Percentiles rank a stretch among this genome's conserved stretches.
Conservation (phyloP, 176 grass and related monocot genomes). For the Tillandsia fasciculata region DNA sequence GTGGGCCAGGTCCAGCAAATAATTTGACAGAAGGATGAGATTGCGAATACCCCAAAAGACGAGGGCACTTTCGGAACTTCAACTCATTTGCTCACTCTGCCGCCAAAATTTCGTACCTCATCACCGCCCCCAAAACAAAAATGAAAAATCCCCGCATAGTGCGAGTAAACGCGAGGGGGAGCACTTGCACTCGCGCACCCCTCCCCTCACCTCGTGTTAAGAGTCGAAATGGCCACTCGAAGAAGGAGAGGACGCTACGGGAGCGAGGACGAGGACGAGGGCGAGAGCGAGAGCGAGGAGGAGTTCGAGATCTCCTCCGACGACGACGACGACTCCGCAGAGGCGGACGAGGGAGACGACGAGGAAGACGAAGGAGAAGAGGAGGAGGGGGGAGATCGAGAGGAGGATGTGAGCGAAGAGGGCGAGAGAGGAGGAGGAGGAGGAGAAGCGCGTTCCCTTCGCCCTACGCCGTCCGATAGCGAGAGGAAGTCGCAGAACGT, state of each 20-base stretch:
- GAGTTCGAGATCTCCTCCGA: slow-evolving; percentile 21
- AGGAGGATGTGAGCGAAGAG: slow-evolving; percentile 27
- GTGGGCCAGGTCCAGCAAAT: no score
- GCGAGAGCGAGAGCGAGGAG: slow-evolving; percentile 33
- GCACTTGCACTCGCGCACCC: not conserved
- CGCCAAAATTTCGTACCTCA: slow-evolving; percentile 27
- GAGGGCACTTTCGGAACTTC: not conserved
- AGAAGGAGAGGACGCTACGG: not conserved
- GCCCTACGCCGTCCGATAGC: slow-evolving; percentile 14
- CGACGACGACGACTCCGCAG: not conserved
- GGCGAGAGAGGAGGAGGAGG: slow-evolving; percentile 11
- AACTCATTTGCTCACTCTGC: not conserved
- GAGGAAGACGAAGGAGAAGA: slow-evolving; percentile 26
- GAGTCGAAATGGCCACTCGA: not conserved
- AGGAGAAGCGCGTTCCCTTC: slow-evolving; percentile 4
- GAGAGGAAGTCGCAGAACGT: slow-evolving; percentile 84
- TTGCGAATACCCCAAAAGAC: not conserved
- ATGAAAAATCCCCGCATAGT: no score
- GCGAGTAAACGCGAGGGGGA: not conserved
- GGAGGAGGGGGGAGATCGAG: slow-evolving; percentile 6
- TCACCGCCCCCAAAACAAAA: no score
- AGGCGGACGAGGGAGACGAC: slow-evolving; percentile 33
- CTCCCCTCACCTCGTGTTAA: slow-evolving; percentile 17
- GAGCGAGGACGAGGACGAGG: slow-evolving; percentile 25
- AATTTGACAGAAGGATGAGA: not conserved